These are phyloP conservation scores for Nicotiana knightiana DNA, from an alignment of 257 asterid genomes.

Conservation along the genomic window DNA sequence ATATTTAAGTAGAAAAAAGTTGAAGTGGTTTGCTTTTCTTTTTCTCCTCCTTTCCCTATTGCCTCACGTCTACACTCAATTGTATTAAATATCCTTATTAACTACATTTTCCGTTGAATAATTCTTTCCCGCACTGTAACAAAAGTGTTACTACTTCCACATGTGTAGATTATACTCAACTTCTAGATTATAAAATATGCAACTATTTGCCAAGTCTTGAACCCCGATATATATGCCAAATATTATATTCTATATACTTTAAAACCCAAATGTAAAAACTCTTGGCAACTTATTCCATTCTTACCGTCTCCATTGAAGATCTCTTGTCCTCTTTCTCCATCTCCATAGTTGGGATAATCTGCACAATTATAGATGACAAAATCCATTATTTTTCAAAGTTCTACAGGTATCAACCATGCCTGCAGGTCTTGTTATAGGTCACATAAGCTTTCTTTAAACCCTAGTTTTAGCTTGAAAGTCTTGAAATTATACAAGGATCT, in stretches of 20 bases:
- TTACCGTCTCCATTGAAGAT: too few species aligned
- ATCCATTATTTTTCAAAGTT: neutral
- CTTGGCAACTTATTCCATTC: neutral
- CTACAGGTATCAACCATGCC: neutral
- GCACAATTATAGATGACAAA: neutral
- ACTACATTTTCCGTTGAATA: too few species aligned
- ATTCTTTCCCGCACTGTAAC: too few species aligned
- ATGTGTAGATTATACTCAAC: too few species aligned
- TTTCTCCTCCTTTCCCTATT: neutral
- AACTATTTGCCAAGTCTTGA: too few species aligned
- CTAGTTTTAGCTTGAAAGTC: neutral
- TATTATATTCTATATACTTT: too few species aligned
- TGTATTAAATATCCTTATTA: too few species aligned
- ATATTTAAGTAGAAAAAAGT: neutral
- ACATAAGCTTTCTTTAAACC: neutral
- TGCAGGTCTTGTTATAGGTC: neutral
- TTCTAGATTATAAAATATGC: neutral
- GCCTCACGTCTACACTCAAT: neutral
- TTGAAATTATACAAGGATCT: neutral
- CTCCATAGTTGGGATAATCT: neutral
- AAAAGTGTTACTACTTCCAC: too few species aligned
- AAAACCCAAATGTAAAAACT: neutral
- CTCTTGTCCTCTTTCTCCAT: neutral
- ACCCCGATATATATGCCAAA: too few species aligned
- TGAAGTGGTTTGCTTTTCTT: neutral